Evolutionary conservation across 2,329 filamentous ascomycete species (phyloP), one percentile per base, ranked within the genome.

Genomic region (Xylaria sp.): DNA sequence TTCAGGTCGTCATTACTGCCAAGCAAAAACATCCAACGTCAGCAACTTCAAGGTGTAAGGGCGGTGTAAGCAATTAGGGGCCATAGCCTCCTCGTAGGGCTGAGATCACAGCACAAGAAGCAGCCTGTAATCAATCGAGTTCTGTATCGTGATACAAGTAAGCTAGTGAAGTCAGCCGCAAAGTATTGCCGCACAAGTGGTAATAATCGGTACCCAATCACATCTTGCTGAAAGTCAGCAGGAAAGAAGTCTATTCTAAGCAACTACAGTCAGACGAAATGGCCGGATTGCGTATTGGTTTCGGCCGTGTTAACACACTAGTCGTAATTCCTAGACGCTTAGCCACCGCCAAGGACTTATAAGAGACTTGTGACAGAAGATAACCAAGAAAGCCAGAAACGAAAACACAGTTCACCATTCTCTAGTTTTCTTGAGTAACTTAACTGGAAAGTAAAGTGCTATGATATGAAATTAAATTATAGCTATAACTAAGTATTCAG

Each of bases 21-120:
- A 11, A 38, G 42, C 63, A 56, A 67, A 42, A 38, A 15, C 42
- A 57, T 67, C 65, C 51, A 67, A 67, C 65, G 65, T 67, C 65
- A 64, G 65, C 54, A 51, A 38, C 25, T 10, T 29, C 9, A 20
- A 39, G n/a, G 20, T 29, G 61, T n/a, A 64, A 54, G 56, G 29
- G 61, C 65, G 65, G 65, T 67, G 65, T 63, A 47, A 49, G n/a
- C 22, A 13, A 29, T 13, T 44, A 29, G 2, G 15, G 5, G 25
- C 13, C 29, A 51, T 6, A 64, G 56, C 56, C 50, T 64, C 56
- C 50, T 64, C 56, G 49, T 67, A 67, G 51, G 65, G 65, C 65
- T 67, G 65, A 64, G 31, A 10, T 9, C 38, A 15, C 36, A 44
- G 29, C 61, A 20, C 7, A 45, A 20, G 17, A 55, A 17, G 7